Percentiles rank a stretch among this genome's conserved stretches.
Conservation (phyloP, 306 rosid species). For the Morella rubra region DNA sequence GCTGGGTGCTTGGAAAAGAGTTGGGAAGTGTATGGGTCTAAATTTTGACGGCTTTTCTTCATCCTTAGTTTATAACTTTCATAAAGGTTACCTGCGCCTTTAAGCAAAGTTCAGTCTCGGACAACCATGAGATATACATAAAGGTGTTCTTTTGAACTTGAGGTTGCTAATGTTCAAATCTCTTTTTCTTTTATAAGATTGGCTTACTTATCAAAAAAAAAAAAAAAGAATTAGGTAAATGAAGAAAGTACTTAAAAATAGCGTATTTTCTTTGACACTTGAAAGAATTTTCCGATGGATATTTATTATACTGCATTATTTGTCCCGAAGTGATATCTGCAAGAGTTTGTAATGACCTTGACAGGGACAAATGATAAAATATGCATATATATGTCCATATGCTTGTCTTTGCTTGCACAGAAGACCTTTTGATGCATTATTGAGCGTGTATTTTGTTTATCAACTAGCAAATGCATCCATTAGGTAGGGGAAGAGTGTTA, state of each 20-base stretch:
- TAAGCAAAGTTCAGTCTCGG: not conserved
- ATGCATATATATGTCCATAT: not conserved
- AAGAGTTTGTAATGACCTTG: not conserved
- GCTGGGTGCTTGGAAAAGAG: too few relatives aligned
- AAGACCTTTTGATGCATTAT: not conserved
- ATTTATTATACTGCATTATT: not conserved
- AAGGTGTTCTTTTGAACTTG: not conserved
- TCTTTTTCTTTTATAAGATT: too few relatives aligned
- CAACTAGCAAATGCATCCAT: not conserved
- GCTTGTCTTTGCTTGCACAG: slow-evolving; percentile 3
- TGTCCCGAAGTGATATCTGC: not conserved
- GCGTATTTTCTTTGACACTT: slow-evolving; percentile 6
- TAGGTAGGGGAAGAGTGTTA: slow-evolving; percentile 11
- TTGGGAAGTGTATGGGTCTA: too few relatives aligned
- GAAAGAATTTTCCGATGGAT: slow-evolving; percentile 14
- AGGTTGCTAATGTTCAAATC: not conserved
- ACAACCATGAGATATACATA: not conserved
- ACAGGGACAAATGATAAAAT: not conserved
- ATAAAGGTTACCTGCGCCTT: not conserved
- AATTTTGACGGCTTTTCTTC: not conserved
- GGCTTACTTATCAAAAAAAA: too few relatives aligned
- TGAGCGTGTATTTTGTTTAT: not conserved
- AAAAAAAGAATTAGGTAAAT: slow-evolving; percentile 11
- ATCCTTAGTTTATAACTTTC: not conserved
- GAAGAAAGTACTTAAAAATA: slow-evolving; percentile 5